A percentile compares a stretch with the other conserved stretches of the same genome.
Conservation (phyloP, 1,284 basidiomycete genomes). For the Sporisorium sorghi region DNA sequence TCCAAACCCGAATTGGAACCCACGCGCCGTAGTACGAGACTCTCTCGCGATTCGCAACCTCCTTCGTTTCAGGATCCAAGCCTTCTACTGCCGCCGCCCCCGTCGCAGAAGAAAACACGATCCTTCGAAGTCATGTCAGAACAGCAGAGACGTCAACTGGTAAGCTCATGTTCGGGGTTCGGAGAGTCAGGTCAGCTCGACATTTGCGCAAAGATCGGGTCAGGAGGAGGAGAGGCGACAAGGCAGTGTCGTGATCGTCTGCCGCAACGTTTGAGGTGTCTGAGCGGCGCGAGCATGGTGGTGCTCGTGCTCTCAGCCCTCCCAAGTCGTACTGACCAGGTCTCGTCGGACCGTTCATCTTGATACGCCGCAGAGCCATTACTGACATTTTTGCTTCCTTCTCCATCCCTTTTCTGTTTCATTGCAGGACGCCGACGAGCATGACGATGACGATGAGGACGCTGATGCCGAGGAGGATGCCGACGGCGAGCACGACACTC, state of each 20-base stretch:
- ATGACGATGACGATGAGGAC: slow-evolving; percentile 44
- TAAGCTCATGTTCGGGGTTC: slow-evolving; percentile 18
- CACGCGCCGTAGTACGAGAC: slow-evolving; percentile 26
- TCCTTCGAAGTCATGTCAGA: slow-evolving; percentile 6
- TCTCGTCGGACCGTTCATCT: neutral
- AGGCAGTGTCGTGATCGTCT: neutral
- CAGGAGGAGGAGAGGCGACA: neutral
- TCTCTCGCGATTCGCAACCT: slow-evolving; percentile 17
- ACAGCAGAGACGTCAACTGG: slow-evolving; percentile 10
- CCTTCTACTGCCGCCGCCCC: neutral
- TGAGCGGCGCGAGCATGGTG: neutral
- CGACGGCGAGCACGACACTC: slow-evolving; percentile 24
- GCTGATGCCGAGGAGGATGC: slow-evolving; percentile 39
- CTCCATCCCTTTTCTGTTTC: too few species aligned
- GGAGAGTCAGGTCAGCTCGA: neutral
- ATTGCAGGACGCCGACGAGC: slow-evolving; percentile 28
- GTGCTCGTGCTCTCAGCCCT: slow-evolving; percentile 1
- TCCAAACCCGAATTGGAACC: slow-evolving; percentile 2
- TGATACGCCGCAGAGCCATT: neutral
- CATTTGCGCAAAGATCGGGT: too few species aligned
- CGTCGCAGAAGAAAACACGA: neutral
- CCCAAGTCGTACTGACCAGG: slow-evolving; percentile 19
- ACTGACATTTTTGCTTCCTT: slow-evolving; percentile 12
- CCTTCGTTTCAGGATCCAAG: slow-evolving; percentile 12
- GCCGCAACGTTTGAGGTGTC: slow-evolving; percentile 1